A percentile compares a stretch with the other conserved stretches of the same genome.
Conservation (phyloP, 768 basidiomycete genomes). For the Tubosaeta sp. region DNA sequence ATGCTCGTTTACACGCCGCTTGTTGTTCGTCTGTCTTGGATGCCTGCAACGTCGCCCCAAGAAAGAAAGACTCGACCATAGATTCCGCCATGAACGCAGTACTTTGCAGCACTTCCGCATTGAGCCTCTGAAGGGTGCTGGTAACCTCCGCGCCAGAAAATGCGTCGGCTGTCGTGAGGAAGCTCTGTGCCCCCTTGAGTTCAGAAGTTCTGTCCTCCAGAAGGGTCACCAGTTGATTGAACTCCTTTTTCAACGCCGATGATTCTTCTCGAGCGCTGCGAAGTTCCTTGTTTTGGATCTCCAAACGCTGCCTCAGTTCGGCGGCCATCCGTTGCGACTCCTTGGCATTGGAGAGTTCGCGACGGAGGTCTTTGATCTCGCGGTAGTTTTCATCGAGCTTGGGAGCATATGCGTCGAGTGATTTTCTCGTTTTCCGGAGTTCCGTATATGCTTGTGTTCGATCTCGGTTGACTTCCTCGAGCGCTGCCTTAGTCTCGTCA, state of each 20-base stretch:
- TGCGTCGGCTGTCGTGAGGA: conserved; percentile 40
- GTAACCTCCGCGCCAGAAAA: conserved; percentile 45
- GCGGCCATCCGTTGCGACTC: conserved; percentile 8
- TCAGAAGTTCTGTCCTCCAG: conserved; percentile 41
- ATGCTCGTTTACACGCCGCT: conserved; percentile 21
- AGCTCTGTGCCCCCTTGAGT: conserved; percentile 43
- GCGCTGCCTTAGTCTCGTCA: conserved; percentile 13
- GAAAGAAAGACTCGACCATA: conserved; percentile 40
- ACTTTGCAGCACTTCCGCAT: conserved; percentile 45
- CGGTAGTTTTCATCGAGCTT: conserved; percentile 16
- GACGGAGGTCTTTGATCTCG: conserved; percentile 17
- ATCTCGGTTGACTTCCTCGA: conserved; percentile 26
- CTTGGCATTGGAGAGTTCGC: conserved; percentile 10
- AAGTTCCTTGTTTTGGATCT: conserved; percentile 20
- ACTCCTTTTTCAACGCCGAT: conserved; percentile 25
- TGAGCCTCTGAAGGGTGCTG: conserved; percentile 40
- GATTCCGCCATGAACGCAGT: conserved; percentile 46
- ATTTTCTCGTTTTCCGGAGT: conserved; percentile 16
- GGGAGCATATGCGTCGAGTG: conserved; percentile 14
- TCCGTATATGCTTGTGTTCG: conserved; percentile 19
- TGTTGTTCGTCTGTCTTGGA: conserved; percentile 21
- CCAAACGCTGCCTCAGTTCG: conserved; percentile 17
- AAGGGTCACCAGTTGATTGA: conserved; percentile 25
- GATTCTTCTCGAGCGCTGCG: conserved; percentile 24
- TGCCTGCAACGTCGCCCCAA: conserved; percentile 9